Conservation (phyloP, 805 yeast species). For the Candida coquimbonensis region DNA sequence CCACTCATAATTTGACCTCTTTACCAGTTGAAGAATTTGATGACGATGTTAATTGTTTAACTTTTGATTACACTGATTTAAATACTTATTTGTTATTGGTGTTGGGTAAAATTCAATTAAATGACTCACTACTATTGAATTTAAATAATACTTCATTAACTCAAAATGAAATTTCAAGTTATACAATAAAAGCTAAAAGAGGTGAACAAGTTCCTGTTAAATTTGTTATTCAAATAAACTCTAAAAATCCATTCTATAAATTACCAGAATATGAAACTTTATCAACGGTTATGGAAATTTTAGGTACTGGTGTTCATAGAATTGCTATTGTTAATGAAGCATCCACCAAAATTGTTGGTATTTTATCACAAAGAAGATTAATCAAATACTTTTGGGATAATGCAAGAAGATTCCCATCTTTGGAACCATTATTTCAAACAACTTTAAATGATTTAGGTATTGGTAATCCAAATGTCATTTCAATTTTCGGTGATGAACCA, state of each 20-base stretch:
- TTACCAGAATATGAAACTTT: constrained; percentile 64
- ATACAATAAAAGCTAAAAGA: constrained; percentile 58
- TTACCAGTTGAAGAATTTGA: constrained; percentile 64
- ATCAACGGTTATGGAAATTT: constrained; percentile 69
- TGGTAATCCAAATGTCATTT: constrained; percentile 66
- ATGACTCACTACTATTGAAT: constrained; percentile 24
- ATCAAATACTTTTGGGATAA: constrained; percentile 87
- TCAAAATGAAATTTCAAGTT: constrained; percentile 33
- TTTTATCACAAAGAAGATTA: constrained; percentile 84
- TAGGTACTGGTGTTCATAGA: constrained; percentile 95
- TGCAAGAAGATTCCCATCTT: constrained; percentile 74
- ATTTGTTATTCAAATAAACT: constrained; percentile 76
- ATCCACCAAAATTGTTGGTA: constrained; percentile 61
- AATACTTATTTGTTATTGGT: constrained; percentile 81
- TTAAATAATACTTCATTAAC: constrained; percentile 15
- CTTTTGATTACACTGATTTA: constrained; percentile 89
- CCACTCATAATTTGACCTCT: constrained; percentile 69
- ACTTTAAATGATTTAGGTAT: constrained; percentile 68
- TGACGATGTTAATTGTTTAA: constrained; percentile 60
- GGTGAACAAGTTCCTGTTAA: constrained; percentile 91
- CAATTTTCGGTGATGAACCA: constrained; percentile 81
- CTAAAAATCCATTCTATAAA: constrained; percentile 83
- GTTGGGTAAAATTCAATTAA: constrained; percentile 55
- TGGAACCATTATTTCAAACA: constrained; percentile 67
- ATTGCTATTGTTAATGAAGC: constrained; percentile 64